These are phyloP conservation scores for Penicillium lividum DNA, from an alignment of 495 filamentous ascomycete genomes.

Conservation along the genomic window DNA sequence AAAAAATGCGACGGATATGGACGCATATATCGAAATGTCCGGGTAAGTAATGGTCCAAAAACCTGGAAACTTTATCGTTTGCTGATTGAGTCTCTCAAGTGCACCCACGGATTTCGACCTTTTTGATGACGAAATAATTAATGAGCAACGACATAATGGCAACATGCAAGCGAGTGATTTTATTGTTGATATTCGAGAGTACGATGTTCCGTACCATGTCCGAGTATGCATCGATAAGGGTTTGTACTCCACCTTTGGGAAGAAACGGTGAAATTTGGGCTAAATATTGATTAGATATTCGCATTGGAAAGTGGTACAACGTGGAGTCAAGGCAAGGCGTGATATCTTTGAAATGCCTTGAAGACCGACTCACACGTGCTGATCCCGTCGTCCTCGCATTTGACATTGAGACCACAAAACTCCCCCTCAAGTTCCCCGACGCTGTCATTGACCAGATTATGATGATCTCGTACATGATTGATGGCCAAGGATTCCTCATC, in stretches of 20 bases:
- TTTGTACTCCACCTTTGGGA: constrained; percentile 34
- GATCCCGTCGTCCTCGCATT: constrained; percentile 96
- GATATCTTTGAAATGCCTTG: constrained; percentile 76
- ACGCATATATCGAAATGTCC: constrained; percentile 95
- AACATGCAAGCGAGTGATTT: constrained; percentile 92
- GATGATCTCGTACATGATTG: constrained; percentile 99
- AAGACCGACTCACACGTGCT: constrained; percentile 83
- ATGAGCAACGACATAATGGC: constrained; percentile 80
- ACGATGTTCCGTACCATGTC: constrained; percentile 98
- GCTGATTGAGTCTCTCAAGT: constrained; percentile 41
- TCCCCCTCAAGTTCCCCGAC: constrained; percentile 98
- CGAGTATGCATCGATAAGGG: constrained; percentile 95
- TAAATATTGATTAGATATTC: constrained; percentile 65
- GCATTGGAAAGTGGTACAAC: constrained; percentile 95
- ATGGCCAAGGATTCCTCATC: constrained; percentile 96
- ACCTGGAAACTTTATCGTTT: background rate
- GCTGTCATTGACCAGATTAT: constrained; percentile 94
- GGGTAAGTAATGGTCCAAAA: constrained; percentile 56
- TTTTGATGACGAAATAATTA: constrained; percentile 87
- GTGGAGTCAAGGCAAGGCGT: constrained; percentile 92
- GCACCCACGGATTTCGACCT: constrained; percentile 89
- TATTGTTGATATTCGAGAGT: constrained; percentile 98
- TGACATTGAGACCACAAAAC: constrained; percentile 97
- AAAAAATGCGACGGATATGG: constrained; percentile 91
- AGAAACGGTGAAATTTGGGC: background rate